phyloP scores from a whole-genome alignment of 306 rosid genomes.

The Arachis hypogaea region DNA sequence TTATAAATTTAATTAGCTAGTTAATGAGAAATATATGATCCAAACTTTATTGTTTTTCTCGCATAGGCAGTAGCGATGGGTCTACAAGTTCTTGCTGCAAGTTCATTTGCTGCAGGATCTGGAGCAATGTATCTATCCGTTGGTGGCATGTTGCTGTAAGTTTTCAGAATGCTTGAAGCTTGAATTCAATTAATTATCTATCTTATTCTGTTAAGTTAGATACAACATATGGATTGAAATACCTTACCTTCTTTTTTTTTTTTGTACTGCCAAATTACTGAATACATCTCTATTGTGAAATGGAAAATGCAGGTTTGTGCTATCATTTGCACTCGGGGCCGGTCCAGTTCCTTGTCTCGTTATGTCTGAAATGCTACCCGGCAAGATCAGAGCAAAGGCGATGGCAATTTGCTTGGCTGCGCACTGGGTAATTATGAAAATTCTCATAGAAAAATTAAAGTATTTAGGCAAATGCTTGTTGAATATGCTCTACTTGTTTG shows the following conservation, averaged over 20 bases:
- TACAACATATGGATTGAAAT: slow-evolving; percentile 19
- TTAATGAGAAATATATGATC: slow-evolving; percentile 16
- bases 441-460: too few species aligned
- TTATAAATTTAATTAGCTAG: background rate
- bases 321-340: slow-evolving; percentile 71
- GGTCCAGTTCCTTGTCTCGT: slow-evolving; percentile 89
- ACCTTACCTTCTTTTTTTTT: background rate
- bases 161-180: slow-evolving; percentile 38
- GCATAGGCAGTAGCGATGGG: slow-evolving; percentile 70
- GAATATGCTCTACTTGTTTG: slow-evolving; percentile 10
- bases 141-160: slow-evolving; percentile 89
- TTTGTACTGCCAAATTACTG: slow-evolving; percentile 27
- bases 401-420: slow-evolving; percentile 90
- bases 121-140: slow-evolving; percentile 67
- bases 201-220: background rate
- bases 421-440: slow-evolving; percentile 64
- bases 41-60: slow-evolving; percentile 38
- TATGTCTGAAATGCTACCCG: slow-evolving; percentile 74
- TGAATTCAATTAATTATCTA: background rate
- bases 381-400: slow-evolving; percentile 77
- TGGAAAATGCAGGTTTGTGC: slow-evolving; percentile 64
- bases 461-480: too few species aligned
- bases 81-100: slow-evolving; percentile 71
- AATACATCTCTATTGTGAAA: slow-evolving; percentile 11
- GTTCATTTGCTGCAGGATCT: slow-evolving; percentile 57